Base-by-base conservation (phyloP, 768 basidiomycete species). In the Kwoniella dejecticola region DNA sequence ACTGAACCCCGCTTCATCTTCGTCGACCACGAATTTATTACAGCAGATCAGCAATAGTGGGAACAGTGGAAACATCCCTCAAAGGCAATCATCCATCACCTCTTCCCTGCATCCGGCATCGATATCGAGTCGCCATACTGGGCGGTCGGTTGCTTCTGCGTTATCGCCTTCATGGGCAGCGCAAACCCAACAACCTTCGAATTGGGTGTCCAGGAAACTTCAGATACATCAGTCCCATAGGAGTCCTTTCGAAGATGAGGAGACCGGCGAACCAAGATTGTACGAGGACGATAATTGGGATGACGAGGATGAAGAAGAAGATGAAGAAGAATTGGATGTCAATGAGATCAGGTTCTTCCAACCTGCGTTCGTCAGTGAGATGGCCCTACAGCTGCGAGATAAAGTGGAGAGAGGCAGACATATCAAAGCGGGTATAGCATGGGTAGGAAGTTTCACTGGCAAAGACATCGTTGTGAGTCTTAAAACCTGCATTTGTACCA, bases 371-470 rank as follows among this genome's bases (percentile, higher is more conserved):
- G 82, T 98, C 58, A 89, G 87, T 30, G 89, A 99, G 75, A 85
- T 96, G 47, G 93, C 92, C 1, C 88, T 94, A 33, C 87, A 90
- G 74, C 80, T 98, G 58, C 84, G 89, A 57, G 94, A 98, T 79
- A 89, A 90, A 74, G 90, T 98, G 2, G 90, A 89, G 3, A 83
- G 90, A 56, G 87, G 86, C 6, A 86, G 85, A 6, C 94, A 96
- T 69, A 89, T 91, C 63, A 96, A 97, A 80, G 91, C 91, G 6
- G 89, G 91, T 57, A 90, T 97, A 41, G 89, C 90, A 2, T 95
- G 95, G 76, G 89, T 88, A 4, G 82, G 86, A 3, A 89, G 90
- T 21, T 97, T 98, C 69, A 97, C 95, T 2, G 95, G 95, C 5
- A 90, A 90, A 71, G 92, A 97, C 71, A 86, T 95, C 33, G 91